Evolutionary conservation across 2,329 filamentous ascomycete species (phyloP).

Genomic region (Talaromyces pinophilus): DNA sequence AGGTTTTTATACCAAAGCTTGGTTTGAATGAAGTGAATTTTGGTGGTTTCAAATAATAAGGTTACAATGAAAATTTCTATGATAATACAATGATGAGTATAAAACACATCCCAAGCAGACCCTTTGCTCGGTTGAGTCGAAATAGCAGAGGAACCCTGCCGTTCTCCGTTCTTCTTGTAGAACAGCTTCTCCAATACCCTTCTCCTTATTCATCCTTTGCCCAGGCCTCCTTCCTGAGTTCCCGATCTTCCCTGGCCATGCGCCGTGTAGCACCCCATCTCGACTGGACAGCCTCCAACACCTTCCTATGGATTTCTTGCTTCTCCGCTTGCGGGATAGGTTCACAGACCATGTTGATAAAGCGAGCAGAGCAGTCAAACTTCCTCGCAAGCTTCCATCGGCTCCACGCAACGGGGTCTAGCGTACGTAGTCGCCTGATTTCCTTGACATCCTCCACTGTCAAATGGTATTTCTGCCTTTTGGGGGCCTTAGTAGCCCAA

Average conservation of each 20-base stretch:
- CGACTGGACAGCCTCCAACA: conserved; percentile 57
- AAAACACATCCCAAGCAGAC: conserved; percentile 7
- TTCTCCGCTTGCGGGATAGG: conserved; percentile 55
- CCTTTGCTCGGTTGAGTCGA: not conserved
- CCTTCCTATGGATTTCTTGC: conserved; percentile 49
- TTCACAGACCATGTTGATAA: conserved; percentile 61
- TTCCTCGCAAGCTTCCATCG: conserved; percentile 60
- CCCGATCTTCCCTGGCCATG: conserved; percentile 62
- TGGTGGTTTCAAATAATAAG: conserved; percentile 18
- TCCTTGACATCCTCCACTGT: conserved; percentile 58
- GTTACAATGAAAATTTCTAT: conserved; percentile 18
- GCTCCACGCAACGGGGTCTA: conserved; percentile 62
- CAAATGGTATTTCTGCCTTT: conserved; percentile 64
- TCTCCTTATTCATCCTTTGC: conserved; percentile 55
- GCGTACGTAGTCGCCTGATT: conserved; percentile 57
- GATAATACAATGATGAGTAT: conserved; percentile 18
- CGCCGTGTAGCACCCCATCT: conserved; percentile 63
- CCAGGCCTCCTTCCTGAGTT: conserved; percentile 62
- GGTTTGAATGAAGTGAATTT: conserved; percentile 1
- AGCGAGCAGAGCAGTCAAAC: conserved; percentile 64
- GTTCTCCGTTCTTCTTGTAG: not conserved
- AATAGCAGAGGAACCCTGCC: not conserved
- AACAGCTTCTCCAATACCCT: not conserved
- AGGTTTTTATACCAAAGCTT: not conserved
- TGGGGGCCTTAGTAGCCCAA: conserved; percentile 51